phyloP scores from a whole-genome alignment of 2,329 filamentous ascomycete species.

The Davidsoniella eucalypti region DNA sequence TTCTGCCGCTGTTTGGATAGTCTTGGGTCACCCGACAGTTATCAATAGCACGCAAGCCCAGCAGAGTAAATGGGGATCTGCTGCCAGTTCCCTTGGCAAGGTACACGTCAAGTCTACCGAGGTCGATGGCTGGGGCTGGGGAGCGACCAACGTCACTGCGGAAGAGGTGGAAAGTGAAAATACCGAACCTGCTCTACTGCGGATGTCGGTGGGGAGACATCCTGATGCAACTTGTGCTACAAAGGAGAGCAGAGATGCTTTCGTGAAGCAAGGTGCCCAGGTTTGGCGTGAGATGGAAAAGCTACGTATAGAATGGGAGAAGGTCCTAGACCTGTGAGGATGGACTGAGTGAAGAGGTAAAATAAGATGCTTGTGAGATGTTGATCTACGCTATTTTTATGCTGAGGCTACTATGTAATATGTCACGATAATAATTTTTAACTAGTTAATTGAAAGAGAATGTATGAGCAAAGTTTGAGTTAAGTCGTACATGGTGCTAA shows the following conservation, averaged over 20 bases:
- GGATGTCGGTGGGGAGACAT: conserved; percentile 41
- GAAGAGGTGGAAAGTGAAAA: conserved; percentile 25
- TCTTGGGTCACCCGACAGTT: conserved; percentile 46
- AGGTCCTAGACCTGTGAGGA: conserved; percentile 8
- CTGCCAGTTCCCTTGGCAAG: conserved; percentile 40
- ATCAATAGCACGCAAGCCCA: conserved; percentile 40
- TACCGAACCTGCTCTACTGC: conserved; percentile 28
- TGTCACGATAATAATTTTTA: background rate
- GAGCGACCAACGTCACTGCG: conserved; percentile 20
- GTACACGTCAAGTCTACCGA: conserved; percentile 59
- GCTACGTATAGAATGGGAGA: conserved; percentile 50
- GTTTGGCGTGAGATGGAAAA: conserved; percentile 59
- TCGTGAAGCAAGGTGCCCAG: conserved; percentile 42
- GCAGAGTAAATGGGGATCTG: conserved; percentile 69
- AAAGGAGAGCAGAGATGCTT: conserved; percentile 39
- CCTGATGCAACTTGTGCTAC: conserved; percentile 41
- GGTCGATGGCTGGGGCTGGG: conserved; percentile 71
- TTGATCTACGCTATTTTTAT: no score
- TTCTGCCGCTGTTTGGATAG: conserved; percentile 59
- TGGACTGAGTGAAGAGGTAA: background rate
- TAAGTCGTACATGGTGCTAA: no score
- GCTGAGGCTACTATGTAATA: background rate
- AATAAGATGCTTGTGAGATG: background rate
- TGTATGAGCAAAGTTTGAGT: no score
- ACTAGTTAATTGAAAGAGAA: no score